phyloP scores from a whole-genome alignment of 2,329 filamentous ascomycete genomes.

The Exophiala phaeomuriformis region DNA sequence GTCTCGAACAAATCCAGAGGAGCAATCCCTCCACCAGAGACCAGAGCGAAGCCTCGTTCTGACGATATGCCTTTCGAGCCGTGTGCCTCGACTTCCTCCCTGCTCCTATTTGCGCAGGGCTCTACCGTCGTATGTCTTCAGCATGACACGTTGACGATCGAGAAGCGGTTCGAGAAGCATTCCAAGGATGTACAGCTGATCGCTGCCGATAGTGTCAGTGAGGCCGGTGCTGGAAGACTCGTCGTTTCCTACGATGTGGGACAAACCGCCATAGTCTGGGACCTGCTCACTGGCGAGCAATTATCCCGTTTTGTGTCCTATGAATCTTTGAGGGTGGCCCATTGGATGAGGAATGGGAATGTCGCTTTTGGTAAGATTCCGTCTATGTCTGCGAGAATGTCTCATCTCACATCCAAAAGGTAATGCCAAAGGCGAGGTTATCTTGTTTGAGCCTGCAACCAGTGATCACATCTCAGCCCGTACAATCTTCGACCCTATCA shows the following conservation, averaged over 20 bases:
- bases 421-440: conserved; percentile 85
- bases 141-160: conserved; percentile 85
- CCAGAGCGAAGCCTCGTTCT: conserved; percentile 14
- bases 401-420: conserved; percentile 48
- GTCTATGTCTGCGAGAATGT: conserved; percentile 7
- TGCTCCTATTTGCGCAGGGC: conserved; percentile 82
- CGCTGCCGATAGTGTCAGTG: conserved; percentile 84
- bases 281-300: conserved; percentile 84
- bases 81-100: conserved; percentile 81
- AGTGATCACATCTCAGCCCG: conserved; percentile 86
- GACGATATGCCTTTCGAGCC: conserved; percentile 62
- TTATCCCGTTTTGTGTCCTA: conserved; percentile 89
- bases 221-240: conserved; percentile 71
- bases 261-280: conserved; percentile 93
- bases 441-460: conserved; percentile 86
- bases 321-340: conserved; percentile 72
- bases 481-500: conserved; percentile 92
- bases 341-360: conserved; percentile 97
- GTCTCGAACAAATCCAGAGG: conserved; percentile 23
- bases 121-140: conserved; percentile 77
- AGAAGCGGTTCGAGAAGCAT: conserved; percentile 77
- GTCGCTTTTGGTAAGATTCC: conserved; percentile 76
- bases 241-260: conserved; percentile 90
- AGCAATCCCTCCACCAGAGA: conserved; percentile 12
- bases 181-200: conserved; percentile 75